These are phyloP conservation scores for Crotalaria pallida DNA, from an alignment of 306 rosid species.

Conservation along the genomic window DNA sequence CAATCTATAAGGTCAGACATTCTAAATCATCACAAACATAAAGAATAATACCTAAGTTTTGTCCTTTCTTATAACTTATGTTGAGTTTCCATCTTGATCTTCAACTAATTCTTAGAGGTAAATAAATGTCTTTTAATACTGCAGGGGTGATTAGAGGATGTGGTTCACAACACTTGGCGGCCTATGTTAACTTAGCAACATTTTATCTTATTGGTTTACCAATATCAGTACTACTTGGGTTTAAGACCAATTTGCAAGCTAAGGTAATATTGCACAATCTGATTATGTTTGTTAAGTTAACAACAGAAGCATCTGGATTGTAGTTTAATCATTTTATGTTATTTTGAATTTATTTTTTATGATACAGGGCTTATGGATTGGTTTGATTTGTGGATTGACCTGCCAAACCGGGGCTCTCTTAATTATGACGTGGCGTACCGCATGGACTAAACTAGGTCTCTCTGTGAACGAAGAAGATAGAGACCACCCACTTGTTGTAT, in stretches of 20 bases:
- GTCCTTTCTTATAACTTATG: too few relatives aligned
- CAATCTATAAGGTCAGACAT: too few relatives aligned
- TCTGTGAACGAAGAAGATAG: neutral
- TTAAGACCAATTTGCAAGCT: conserved; percentile 42
- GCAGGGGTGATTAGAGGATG: conserved; percentile 86
- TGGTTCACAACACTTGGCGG: conserved; percentile 74
- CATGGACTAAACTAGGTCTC: conserved; percentile 42
- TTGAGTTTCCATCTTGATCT: neutral
- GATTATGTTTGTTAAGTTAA: neutral
- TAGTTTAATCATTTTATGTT: neutral
- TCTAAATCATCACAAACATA: too few relatives aligned
- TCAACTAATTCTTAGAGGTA: neutral
- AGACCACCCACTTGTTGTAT: conserved; percentile 7
- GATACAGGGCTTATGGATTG: conserved; percentile 82
- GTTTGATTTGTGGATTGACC: conserved; percentile 57
- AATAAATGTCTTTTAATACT: conserved; percentile 7
- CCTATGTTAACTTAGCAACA: conserved; percentile 51
- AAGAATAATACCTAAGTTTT: too few relatives aligned
- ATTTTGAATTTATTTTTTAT: neutral
- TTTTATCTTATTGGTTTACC: conserved; percentile 73
- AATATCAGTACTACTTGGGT: conserved; percentile 50
- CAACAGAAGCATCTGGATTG: neutral
- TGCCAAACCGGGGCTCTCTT: conserved; percentile 51
- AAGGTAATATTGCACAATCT: conserved; percentile 42
- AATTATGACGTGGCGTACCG: conserved; percentile 25